Percentiles rank a stretch among this genome's conserved stretches.
These are phyloP conservation scores for Fusarium sp. DNA, from an alignment of 2,329 filamentous ascomycete species.

Conservation along the genomic window DNA sequence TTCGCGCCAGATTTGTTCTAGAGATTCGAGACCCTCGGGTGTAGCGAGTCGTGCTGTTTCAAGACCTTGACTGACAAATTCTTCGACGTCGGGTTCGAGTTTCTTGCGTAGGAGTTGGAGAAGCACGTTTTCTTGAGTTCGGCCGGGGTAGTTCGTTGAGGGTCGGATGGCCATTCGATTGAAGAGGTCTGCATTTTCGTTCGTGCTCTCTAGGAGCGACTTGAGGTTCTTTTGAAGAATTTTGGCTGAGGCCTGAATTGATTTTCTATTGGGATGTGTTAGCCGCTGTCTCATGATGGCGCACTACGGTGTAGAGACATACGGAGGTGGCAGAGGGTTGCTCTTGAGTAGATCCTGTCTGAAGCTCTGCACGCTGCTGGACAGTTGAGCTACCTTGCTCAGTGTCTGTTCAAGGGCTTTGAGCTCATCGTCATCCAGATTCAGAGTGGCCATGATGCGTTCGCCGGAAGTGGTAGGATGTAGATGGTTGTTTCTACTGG, in stretches of 20 bases:
- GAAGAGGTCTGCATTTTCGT: slow-evolving; percentile 72
- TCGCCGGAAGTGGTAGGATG: background rate
- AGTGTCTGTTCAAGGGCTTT: slow-evolving; percentile 76
- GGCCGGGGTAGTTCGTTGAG: slow-evolving; percentile 76
- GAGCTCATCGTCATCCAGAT: slow-evolving; percentile 65
- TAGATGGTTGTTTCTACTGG: background rate
- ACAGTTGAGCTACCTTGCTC: slow-evolving; percentile 72
- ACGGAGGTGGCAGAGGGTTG: slow-evolving; percentile 74
- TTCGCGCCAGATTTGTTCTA: slow-evolving; percentile 66
- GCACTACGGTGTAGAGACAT: slow-evolving; percentile 17
- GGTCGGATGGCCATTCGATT: slow-evolving; percentile 77
- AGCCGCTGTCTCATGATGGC: background rate
- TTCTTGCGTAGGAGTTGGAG: slow-evolving; percentile 82
- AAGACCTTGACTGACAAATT: slow-evolving; percentile 72
- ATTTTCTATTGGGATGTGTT: slow-evolving; percentile 59
- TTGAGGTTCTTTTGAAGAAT: slow-evolving; percentile 77
- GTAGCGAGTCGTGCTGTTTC: slow-evolving; percentile 52
- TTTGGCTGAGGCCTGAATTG: slow-evolving; percentile 74
- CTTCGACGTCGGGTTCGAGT: slow-evolving; percentile 78
- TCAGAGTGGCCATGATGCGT: slow-evolving; percentile 52
- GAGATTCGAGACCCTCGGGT: slow-evolving; percentile 53
- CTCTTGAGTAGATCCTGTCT: slow-evolving; percentile 66
- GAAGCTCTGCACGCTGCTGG: slow-evolving; percentile 72
- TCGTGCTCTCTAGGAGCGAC: slow-evolving; percentile 70
- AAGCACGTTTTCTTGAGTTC: slow-evolving; percentile 71